phyloP scores from a whole-genome alignment of 495 filamentous ascomycete genomes.

The Penicillium robsamsonii region DNA sequence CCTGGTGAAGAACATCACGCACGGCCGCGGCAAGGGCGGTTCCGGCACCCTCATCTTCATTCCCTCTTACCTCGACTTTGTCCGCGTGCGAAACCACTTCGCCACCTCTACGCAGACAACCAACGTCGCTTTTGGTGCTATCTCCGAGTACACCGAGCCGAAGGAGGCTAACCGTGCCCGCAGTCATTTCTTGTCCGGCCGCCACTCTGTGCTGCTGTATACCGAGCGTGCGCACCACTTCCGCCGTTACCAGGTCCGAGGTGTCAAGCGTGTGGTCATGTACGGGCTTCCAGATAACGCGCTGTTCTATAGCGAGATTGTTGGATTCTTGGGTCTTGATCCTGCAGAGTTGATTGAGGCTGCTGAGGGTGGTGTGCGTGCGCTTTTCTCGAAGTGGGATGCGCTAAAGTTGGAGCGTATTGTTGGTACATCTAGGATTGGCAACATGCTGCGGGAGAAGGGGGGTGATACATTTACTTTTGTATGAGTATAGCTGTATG shows the following conservation, averaged over 20 bases:
- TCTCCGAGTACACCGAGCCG: constrained; percentile 82
- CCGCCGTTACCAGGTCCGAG: constrained; percentile 73
- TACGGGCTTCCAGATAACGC: constrained; percentile 90
- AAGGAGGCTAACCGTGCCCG: constrained; percentile 77
- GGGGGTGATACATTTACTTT: constrained; percentile 82
- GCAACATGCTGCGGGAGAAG: constrained; percentile 66
- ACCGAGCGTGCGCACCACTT: constrained; percentile 95
- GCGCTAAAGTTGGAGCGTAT: constrained; percentile 82
- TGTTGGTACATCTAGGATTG: constrained; percentile 72
- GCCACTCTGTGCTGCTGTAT: constrained; percentile 82
- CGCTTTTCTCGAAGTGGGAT: constrained; percentile 86
- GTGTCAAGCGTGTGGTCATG: constrained; percentile 76
- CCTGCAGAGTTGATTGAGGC: constrained; percentile 36
- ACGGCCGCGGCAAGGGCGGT: constrained; percentile 38
- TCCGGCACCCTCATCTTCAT: constrained; percentile 79
- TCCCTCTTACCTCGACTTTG: constrained; percentile 89
- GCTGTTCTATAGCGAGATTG: constrained; percentile 82
- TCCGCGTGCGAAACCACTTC: constrained; percentile 88
- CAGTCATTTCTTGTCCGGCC: constrained; percentile 79
- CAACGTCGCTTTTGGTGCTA: constrained; percentile 73
- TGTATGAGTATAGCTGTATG: constrained; percentile 28
- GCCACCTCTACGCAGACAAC: constrained; percentile 65
- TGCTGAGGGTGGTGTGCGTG: constrained; percentile 54
- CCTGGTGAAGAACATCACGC: constrained; percentile 57
- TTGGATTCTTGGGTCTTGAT: constrained; percentile 61